phyloP scores from a whole-genome alignment of 805 yeast species.

The Starmerella sirachaensis region DNA sequence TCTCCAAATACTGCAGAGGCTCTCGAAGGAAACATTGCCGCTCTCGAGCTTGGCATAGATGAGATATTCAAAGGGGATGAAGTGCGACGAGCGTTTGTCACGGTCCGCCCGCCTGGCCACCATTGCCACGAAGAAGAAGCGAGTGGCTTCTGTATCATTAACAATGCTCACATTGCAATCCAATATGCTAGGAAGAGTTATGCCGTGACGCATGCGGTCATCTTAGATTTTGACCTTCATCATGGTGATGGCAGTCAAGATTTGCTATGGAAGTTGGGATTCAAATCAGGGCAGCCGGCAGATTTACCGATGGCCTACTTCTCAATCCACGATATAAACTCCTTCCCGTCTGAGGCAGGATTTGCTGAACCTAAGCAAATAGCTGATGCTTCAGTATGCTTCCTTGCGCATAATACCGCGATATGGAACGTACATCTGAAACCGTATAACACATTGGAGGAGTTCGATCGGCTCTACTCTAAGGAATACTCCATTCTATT shows the following conservation, averaged over 20 bases:
- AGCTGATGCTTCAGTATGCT: conserved; percentile 66
- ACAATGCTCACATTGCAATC: conserved; percentile 69
- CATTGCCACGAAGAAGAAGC: conserved; percentile 78
- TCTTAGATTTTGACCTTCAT: conserved; percentile 71
- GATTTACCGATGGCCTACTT: conserved; percentile 51
- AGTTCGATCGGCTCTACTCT: conserved; percentile 51
- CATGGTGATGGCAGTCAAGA: conserved; percentile 89
- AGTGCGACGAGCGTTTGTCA: conserved; percentile 45
- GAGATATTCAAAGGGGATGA: conserved; percentile 31
- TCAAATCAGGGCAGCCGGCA: conserved; percentile 29
- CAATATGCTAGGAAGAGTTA: conserved; percentile 58
- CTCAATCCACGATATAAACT: conserved; percentile 73
- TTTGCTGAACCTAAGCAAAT: conserved; percentile 61
- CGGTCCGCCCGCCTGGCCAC: conserved; percentile 76
- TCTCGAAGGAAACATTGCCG: conserved; percentile 63
- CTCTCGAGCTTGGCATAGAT: conserved; percentile 62
- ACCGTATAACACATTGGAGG: conserved; percentile 49
- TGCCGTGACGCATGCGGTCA: conserved; percentile 66
- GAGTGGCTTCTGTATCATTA: conserved; percentile 70
- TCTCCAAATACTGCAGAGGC: conserved; percentile 57
- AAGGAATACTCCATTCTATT: conserved; percentile 50
- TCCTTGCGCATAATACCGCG: conserved; percentile 61
- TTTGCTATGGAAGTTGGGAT: conserved; percentile 68
- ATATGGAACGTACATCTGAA: conserved; percentile 78
- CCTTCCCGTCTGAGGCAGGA: conserved; percentile 73